A percentile compares a stretch with the other conserved stretches of the same genome.
Conservation (phyloP, 257 asterid species). For the Solanum arcanum region DNA sequence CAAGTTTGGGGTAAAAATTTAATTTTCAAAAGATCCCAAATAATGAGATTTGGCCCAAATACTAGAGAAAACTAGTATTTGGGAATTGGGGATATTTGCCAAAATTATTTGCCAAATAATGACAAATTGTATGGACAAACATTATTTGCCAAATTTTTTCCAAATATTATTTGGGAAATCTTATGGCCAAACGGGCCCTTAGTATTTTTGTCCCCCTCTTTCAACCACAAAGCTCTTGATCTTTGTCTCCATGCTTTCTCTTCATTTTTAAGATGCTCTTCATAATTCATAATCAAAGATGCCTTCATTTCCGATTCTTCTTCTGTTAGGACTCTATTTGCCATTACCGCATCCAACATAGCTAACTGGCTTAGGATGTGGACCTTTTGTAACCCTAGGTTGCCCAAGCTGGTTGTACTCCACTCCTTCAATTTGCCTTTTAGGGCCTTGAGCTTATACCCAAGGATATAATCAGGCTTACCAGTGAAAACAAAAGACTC, state of each 20-base stretch:
- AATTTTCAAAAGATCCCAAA: no score
- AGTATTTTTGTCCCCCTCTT: not conserved
- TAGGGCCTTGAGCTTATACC: not conserved
- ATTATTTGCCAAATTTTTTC: no score
- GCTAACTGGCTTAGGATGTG: not conserved
- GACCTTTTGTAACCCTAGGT: not conserved
- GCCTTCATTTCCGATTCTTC: not conserved
- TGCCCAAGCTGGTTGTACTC: not conserved
- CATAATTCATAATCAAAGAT: not conserved
- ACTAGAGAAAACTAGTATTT: no score
- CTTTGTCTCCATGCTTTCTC: not conserved
- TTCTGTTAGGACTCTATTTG: not conserved
- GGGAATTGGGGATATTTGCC: no score
- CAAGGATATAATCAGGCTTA: not conserved
- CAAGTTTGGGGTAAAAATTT: no score
- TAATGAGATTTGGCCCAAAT: no score
- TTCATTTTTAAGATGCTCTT: not conserved
- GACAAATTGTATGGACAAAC: no score
- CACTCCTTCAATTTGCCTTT: not conserved
- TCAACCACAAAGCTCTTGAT: not conserved
- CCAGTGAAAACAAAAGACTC: not conserved
- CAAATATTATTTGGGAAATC: no score
- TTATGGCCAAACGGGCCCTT: not conserved
- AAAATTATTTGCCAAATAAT: no score
- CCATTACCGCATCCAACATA: not conserved